These are phyloP conservation scores for Eremomyces bilateralis DNA, from an alignment of 495 filamentous ascomycete genomes.

Conservation along the genomic window DNA sequence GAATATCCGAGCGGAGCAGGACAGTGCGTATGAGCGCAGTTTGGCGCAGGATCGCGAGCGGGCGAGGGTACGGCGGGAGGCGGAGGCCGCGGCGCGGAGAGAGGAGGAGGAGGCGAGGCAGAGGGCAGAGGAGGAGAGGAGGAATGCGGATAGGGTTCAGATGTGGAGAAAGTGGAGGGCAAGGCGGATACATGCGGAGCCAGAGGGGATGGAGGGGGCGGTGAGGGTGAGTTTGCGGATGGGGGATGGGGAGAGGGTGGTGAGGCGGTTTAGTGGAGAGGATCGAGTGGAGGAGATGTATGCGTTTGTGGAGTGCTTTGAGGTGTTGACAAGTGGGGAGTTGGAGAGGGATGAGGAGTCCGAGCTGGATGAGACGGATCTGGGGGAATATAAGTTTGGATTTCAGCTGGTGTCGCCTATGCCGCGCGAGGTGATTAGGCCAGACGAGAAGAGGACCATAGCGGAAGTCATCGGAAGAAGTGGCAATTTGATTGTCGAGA, in stretches of 20 bases:
- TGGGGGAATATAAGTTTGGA: conserved; percentile 46
- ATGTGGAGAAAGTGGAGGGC: conserved; percentile 74
- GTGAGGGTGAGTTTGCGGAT: conserved; percentile 71
- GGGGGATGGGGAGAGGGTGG: conserved; percentile 45
- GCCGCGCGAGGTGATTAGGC: conserved; percentile 55
- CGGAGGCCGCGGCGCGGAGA: conserved; percentile 41
- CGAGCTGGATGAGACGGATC: conserved; percentile 39
- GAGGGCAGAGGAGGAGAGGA: conserved; percentile 39
- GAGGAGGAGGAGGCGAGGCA: conserved; percentile 40
- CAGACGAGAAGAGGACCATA: conserved; percentile 40
- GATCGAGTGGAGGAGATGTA: conserved; percentile 72
- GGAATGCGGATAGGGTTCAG: conserved; percentile 30
- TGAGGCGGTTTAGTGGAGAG: conserved; percentile 44
- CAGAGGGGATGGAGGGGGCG: conserved; percentile 39
- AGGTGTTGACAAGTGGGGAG: conserved; percentile 27
- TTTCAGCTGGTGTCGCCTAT: conserved; percentile 60
- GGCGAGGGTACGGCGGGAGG: conserved; percentile 48
- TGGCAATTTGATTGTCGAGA: conserved; percentile 75
- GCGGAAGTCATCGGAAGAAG: conserved; percentile 55
- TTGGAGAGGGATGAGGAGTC: conserved; percentile 13
- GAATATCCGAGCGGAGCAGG: conserved; percentile 60
- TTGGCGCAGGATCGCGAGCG: conserved; percentile 73
- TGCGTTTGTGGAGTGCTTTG: conserved; percentile 88
- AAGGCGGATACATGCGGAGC: conserved; percentile 41
- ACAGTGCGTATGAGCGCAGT: conserved; percentile 78